Evolutionary conservation across 2,329 filamentous ascomycete genomes (phyloP).

Genomic region (Xylariaceae sp.): DNA sequence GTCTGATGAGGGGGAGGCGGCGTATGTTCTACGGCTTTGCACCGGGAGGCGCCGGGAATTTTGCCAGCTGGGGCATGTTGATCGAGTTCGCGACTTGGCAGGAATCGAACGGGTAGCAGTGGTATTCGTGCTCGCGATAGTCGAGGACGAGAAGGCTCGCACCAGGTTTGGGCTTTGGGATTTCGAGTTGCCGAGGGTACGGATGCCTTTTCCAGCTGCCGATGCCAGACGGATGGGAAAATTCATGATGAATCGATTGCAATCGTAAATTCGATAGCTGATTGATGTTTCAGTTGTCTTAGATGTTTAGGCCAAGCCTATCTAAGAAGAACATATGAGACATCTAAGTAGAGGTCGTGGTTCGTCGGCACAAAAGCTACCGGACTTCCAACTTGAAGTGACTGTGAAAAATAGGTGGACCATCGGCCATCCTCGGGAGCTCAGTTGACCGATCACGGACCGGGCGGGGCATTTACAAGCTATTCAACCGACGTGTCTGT

Average conservation of each 20-base stretch:
- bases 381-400: background rate
- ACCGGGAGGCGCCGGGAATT: slow-evolving; percentile 1
- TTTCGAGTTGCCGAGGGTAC: slow-evolving; percentile 15
- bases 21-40: slow-evolving; percentile 21
- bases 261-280: background rate
- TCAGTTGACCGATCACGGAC: slow-evolving; percentile 18
- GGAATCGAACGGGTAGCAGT: background rate
- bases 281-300: background rate
- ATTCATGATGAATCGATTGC: slow-evolving; percentile 24
- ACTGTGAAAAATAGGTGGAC: background rate
- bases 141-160: slow-evolving; percentile 13
- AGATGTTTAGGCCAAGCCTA: background rate
- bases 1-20: slow-evolving; percentile 18
- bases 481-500: background rate
- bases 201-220: slow-evolving; percentile 20
- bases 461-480: slow-evolving; percentile 11
- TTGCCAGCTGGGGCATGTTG: slow-evolving; percentile 2
- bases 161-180: background rate
- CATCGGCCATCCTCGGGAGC: slow-evolving; percentile 9
- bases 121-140: background rate
- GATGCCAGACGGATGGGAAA: slow-evolving; percentile 16
- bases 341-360: too few relatives aligned
- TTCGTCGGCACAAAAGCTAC: background rate
- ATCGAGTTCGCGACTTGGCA: background rate
- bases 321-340: background rate